A percentile compares a stretch with the other conserved stretches of the same genome.
Evolutionary conservation across 23 red algal genomes (phyloP).

Genomic region (Gracilaria gracilis): DNA sequence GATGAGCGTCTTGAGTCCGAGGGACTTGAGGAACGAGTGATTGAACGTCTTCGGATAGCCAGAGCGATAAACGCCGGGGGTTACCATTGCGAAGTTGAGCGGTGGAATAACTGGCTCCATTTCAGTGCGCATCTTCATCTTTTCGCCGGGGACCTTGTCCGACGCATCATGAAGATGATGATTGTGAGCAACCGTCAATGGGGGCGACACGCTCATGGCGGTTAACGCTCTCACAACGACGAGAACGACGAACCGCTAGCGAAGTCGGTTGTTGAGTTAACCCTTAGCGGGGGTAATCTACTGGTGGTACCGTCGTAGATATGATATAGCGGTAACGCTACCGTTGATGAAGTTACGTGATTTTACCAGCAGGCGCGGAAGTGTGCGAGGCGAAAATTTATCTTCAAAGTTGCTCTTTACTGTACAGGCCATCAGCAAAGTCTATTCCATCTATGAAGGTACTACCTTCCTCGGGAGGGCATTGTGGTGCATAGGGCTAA

Average conservation of each 20-base stretch:
- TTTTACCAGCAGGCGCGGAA: too few relatives aligned
- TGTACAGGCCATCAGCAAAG: conserved; percentile 29
- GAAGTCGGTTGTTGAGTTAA: too few relatives aligned
- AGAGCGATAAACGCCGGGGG: conserved; percentile 95
- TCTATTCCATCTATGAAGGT: conserved; percentile 19
- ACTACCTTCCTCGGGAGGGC: too few relatives aligned
- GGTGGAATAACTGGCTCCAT: conserved; percentile 82
- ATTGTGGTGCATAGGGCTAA: too few relatives aligned
- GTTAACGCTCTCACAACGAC: background rate
- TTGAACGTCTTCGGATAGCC: conserved; percentile 93
- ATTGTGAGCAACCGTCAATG: background rate
- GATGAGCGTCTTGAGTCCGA: conserved; percentile 89
- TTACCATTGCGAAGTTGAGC: conserved; percentile 97
- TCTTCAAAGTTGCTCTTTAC: background rate
- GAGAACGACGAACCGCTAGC: too few relatives aligned
- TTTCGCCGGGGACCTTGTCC: background rate
- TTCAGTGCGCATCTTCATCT: background rate
- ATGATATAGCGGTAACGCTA: too few relatives aligned
- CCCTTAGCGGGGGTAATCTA: too few relatives aligned
- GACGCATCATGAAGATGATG: background rate
- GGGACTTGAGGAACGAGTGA: conserved; percentile 91
- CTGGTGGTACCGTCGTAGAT: too few relatives aligned
- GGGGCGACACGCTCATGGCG: background rate
- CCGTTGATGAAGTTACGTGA: too few relatives aligned
- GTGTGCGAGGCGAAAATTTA: too few relatives aligned